phyloP scores from a whole-genome alignment of 2,329 filamentous ascomycete genomes.

The Cladosporium sp. region DNA sequence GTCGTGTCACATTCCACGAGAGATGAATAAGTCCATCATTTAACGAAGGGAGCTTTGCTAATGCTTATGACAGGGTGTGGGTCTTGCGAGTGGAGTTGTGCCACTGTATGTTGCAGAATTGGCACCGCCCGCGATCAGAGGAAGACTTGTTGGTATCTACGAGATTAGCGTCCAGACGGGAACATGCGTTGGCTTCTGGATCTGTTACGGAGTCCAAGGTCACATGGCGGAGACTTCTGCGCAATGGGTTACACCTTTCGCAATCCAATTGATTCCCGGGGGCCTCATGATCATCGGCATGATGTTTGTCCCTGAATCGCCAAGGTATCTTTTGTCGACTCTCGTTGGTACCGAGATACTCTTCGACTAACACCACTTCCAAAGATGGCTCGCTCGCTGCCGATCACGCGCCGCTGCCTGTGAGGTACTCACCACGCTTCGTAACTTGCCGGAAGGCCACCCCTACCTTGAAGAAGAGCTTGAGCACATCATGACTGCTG shows the following conservation, averaged over 20 bases:
- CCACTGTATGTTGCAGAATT: conserved; percentile 32
- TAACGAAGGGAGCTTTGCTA: conserved; percentile 3
- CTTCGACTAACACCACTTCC: not conserved
- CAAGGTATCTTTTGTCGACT: conserved; percentile 13
- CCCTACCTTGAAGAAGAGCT: conserved; percentile 26
- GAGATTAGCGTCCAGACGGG: conserved; percentile 29
- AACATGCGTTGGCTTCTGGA: conserved; percentile 30
- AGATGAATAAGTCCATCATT: not conserved
- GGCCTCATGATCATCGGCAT: conserved; percentile 25
- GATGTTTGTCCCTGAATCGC: conserved; percentile 28
- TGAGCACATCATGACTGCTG: conserved; percentile 23
- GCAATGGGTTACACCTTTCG: conserved; percentile 24
- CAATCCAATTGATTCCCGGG: conserved; percentile 28
- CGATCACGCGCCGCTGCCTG: conserved; percentile 8
- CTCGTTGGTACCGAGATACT: not conserved
- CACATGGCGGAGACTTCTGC: conserved; percentile 17
- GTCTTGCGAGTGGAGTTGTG: conserved; percentile 26
- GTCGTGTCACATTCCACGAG: no score
- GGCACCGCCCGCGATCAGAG: conserved; percentile 29
- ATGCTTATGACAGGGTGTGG: conserved; percentile 27
- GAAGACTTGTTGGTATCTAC: conserved; percentile 29
- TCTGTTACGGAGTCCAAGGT: conserved; percentile 29
- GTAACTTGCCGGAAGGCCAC: conserved; percentile 14
- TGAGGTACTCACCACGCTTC: conserved; percentile 11
- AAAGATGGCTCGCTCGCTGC: conserved; percentile 25